Percentiles rank a stretch among this genome's conserved stretches.
phyloP scores from a whole-genome alignment of 495 filamentous ascomycete species.

The Aspergillus carlsbadensis region DNA sequence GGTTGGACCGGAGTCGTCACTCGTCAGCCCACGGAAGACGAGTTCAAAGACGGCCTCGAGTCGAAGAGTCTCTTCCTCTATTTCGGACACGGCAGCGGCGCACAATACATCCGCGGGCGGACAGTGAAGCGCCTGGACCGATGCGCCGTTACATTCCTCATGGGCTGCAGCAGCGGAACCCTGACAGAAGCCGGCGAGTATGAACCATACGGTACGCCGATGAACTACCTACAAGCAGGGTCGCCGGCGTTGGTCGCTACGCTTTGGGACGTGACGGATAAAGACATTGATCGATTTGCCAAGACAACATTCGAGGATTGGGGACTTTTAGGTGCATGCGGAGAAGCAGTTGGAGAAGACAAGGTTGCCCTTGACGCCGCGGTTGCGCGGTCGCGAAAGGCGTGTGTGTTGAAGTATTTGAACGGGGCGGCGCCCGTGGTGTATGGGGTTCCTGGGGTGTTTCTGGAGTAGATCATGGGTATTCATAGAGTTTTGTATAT shows the following conservation, averaged over 20 bases:
- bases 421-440: constrained; percentile 91
- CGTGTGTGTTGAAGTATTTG: constrained; percentile 82
- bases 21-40: constrained; percentile 69
- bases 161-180: constrained; percentile 84
- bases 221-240: constrained; percentile 87
- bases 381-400: constrained; percentile 65
- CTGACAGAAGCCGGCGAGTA: constrained; percentile 82
- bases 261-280: constrained; percentile 96
- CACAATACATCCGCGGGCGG: constrained; percentile 82
- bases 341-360: constrained; percentile 3
- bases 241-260: constrained; percentile 81
- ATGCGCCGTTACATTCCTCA: constrained; percentile 80
- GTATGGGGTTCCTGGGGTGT: constrained; percentile 86
- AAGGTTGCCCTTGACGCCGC: constrained; percentile 66
- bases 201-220: constrained; percentile 83
- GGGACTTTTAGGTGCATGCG: constrained; percentile 60
- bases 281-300: constrained; percentile 91
- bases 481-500: constrained; percentile 4
- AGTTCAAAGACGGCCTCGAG: constrained; percentile 65
- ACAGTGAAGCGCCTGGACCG: constrained; percentile 74
- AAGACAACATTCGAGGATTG: constrained; percentile 74
- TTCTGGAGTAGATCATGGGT: constrained; percentile 48
- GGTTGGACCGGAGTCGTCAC: constrained; percentile 66
- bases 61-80: constrained; percentile 74
- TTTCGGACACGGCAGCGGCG: constrained; percentile 94